Evolutionary conservation across 805 yeast genomes (phyloP), one percentile per base, ranked within the genome.

Genomic region (Saccharomycopsis fibuligera): DNA sequence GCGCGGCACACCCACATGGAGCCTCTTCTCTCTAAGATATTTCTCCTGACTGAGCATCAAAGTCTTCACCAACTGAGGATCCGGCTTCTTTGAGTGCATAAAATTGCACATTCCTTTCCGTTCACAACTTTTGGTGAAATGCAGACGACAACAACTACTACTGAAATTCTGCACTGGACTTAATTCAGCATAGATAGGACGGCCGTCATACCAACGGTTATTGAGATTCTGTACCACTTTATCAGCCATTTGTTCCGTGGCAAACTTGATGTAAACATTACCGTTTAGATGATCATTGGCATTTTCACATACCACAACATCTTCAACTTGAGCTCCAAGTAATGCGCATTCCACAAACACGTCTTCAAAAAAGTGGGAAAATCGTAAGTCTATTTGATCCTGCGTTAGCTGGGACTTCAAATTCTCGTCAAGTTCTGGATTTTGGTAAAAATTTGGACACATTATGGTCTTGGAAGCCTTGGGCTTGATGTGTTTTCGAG

Each of bases 21-120:
- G n/a, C 8, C 38, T 27, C 29, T 35, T 23, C 6, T 40, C 35
- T 16, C 21, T 35, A 35, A 53, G 33, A 41, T 49, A 50, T 38
- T 63, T 64, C 53, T 56, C 59, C 58, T 72, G 78, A 2, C 76
- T 66, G 14, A 62, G 50, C 33, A 67, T 68, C 47, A 86, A 64
- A 12, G 67, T 70, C 4, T 57, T 60, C 41, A 70, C 62, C 25
- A 81, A 59, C 12, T 62, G 68, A 5, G 59, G 58, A 2, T 75
- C 60, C 0, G 95, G 87, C 35, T 72, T 64, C 57, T 81, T 71
- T 2, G 82, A 73, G 63, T 90, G 98, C 76, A 88, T 83, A 63
- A 86, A 89, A 63, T 90, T 90, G 65, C 98, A 90, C 58, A 76
- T 75, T 29, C 81, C 85, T 2, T 89, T 91, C 60, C 97, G 74